phyloP scores from a whole-genome alignment of 2,329 filamentous ascomycete genomes.

The Venturia carpophila region DNA sequence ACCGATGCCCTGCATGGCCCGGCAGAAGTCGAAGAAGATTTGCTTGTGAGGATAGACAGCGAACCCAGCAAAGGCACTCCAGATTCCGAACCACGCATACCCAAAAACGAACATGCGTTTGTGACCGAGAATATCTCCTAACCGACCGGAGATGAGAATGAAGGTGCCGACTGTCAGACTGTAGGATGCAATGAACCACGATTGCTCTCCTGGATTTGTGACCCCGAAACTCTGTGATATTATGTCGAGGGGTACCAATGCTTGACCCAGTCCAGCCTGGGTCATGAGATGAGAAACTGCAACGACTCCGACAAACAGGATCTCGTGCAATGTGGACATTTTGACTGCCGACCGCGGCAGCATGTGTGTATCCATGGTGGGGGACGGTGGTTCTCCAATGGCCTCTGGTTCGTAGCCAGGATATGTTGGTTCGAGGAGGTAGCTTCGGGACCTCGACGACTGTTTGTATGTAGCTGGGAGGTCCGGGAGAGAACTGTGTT shows the following conservation, averaged over 20 bases:
- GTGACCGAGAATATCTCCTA: conserved; percentile 39
- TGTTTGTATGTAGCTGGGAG: conserved; percentile 18
- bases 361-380: conserved; percentile 15
- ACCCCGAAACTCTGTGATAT: conserved; percentile 39
- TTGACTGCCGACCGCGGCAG: conserved; percentile 17
- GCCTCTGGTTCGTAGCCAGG: conserved; percentile 17
- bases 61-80: conserved; percentile 35
- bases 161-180: conserved; percentile 38
- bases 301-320: conserved; percentile 27
- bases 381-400: conserved; percentile 18
- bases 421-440: conserved; percentile 18
- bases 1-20: conserved; percentile 21
- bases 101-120: conserved; percentile 36
- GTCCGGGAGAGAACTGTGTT: conserved; percentile 16
- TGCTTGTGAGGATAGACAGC: conserved; percentile 29
- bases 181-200: conserved; percentile 39
- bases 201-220: conserved; percentile 35
- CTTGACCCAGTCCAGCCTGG: conserved; percentile 27
- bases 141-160: conserved; percentile 38
- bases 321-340: conserved; percentile 24
- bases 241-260: conserved; percentile 36
- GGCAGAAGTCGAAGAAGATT: conserved; percentile 22
- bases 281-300: conserved; percentile 28
- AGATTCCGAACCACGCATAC: conserved; percentile 34
- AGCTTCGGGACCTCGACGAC: conserved; percentile 18